Evolutionary conservation across 2,329 filamentous ascomycete species (phyloP), one percentile per base, ranked within the genome.

Genomic region (Pseudogymnoascus sp.): DNA sequence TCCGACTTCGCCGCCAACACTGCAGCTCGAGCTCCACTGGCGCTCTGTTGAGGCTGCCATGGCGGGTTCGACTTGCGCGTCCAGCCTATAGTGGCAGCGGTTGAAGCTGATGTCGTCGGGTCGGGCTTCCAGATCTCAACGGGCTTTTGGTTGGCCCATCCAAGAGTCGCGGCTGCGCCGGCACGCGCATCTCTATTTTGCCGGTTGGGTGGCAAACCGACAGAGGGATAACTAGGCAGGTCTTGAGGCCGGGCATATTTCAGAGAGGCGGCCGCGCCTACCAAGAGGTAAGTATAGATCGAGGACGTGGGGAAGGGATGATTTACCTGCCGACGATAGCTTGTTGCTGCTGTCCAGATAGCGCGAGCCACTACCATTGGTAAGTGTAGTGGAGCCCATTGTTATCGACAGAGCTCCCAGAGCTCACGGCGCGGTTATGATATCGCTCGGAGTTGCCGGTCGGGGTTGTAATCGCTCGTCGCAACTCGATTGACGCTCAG

Each of bases 11-110:
- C 82, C 72, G 90, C 90, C 25, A 90, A 77, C 8, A 91, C 73
- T 3, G 92, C 92, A 60, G 92, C 90, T 73, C 89, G 90, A 61
- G 89, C 86, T 37, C 89, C 89, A 61, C 87, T 84, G 11, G 84
- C 78, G 71, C 84, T 89, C 63, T 82, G 77, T 65, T 86, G 79
- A 7, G 86, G 85, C 67, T 89, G 81, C 85, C 86, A 88, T 6
- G 81, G 65, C 2, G 87, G 71, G 16, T 70, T 66, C 69, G 71
- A 70, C 71, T 84, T 83, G 70, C 85, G 85, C 71, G 86, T 82
- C 69, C 85, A 83, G 21, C 83, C 85, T 34, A 82, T 75, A 63
- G 82, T 72, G 1, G 85, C 85, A 36, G 85, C 85, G 63, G 81
- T 82, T 63, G 81, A 81, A 7, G 87, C 86, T 8, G 83, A 82